Base-by-base conservation (phyloP, 2,329 filamentous ascomycete genomes). In the Beauveria asiatica region DNA sequence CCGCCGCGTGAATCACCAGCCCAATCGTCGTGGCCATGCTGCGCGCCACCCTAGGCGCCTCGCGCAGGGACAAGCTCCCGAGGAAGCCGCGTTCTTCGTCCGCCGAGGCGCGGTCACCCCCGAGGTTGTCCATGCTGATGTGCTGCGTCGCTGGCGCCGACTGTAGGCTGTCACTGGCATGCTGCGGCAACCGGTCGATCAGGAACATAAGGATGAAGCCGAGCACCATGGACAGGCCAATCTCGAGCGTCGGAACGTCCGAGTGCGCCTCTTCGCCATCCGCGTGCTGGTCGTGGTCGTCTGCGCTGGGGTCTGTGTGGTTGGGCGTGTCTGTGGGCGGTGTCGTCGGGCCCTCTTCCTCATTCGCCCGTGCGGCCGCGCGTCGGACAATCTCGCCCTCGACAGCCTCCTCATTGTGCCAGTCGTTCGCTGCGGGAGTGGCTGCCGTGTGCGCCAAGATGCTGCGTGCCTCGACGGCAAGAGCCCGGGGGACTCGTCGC, bases 201-300 rank as follows among this genome's bases (percentile, higher is more conserved):
- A 99, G 82, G 70, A 96, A 97, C 94, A 99, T 99, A 65, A 97
- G 82, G 61, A 96, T 85, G 73, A 97, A 99, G 13, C 94, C 94
- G 17, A 90, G 77, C 59, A 96, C 85, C 56, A 99, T 78, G 2
- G 92, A 90, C 58, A 97, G 80, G 5, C 94, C 94, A 61, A 99
- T 89, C 74, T 90, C 94, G 65, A 87, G 85, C 0, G 83, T 79
- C 72, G 92, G 83, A 78, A 84, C 73, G 49, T 78, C 75, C 9
- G 62, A 49, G 50, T 71, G 67, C 10, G 61, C 64, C 9, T 70
- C 65, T 23, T 75, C 69, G 44, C 79, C 67, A 56, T 78, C 69
- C 11, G 66, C 62, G 21, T 67, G 57, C n/a, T 67, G 63, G 63
- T 69, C 65, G 69, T 73, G 64, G 6, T 66, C 58, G 1, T 65